phyloP scores from a whole-genome alignment of 78 protist genomes.

The Mantamonas sphyraenae region DNA sequence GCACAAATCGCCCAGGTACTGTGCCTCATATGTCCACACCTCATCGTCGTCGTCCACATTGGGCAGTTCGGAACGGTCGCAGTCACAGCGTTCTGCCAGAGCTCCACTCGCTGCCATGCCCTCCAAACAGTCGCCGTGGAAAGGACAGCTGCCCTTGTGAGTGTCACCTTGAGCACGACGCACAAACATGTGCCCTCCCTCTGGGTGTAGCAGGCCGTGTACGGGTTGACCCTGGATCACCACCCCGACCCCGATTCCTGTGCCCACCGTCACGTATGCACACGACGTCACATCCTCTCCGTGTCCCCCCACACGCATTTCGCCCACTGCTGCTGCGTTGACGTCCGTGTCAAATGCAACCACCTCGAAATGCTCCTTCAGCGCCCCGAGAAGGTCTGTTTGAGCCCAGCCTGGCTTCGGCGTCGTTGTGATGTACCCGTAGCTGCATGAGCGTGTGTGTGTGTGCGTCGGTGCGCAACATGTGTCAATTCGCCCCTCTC shows the following conservation, averaged over 20 bases:
- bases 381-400: slow-evolving; percentile 35
- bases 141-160: slow-evolving; percentile 46
- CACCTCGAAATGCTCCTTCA: no score
- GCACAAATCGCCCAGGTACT: slow-evolving; percentile 66
- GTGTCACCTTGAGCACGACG: not conserved
- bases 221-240: slow-evolving; percentile 33
- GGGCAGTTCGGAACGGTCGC: slow-evolving; percentile 17
- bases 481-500: not conserved
- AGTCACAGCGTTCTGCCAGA: slow-evolving; percentile 44
- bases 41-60: slow-evolving; percentile 41
- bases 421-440: slow-evolving; percentile 72
- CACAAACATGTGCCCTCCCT: slow-evolving; percentile 68
- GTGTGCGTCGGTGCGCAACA: not conserved
- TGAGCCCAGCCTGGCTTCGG: slow-evolving; percentile 71
- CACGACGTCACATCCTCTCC: slow-evolving; percentile 17
- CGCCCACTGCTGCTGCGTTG: slow-evolving; percentile 76
- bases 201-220: slow-evolving; percentile 69
- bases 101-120: slow-evolving; percentile 55
- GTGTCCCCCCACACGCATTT: slow-evolving; percentile 28
- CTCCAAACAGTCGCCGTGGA: slow-evolving; percentile 52
- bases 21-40: slow-evolving; percentile 56
- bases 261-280: slow-evolving; percentile 79
- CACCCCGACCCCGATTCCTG: slow-evolving; percentile 85
- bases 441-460: slow-evolving; percentile 13
- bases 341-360: slow-evolving; percentile 77